Evolutionary conservation across 768 basidiomycete genomes (phyloP).

Genomic region (Phylloporus arenicola): DNA sequence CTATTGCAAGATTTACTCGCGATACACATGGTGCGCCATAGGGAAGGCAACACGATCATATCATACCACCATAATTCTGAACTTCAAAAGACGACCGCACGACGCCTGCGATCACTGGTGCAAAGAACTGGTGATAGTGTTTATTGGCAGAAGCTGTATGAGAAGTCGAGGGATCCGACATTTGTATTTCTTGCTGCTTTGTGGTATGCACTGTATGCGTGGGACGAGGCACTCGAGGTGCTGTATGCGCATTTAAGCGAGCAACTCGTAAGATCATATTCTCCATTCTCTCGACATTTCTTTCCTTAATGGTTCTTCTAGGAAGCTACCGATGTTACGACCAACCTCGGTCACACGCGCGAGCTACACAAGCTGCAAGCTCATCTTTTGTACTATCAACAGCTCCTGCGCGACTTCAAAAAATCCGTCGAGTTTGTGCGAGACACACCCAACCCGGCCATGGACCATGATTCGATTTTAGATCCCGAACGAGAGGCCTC

Average conservation of each 20-base stretch:
- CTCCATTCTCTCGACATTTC: not conserved
- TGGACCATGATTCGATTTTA: conserved; percentile 27
- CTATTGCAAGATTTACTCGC: conserved; percentile 35
- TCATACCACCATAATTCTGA: conserved; percentile 31
- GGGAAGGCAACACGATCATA: conserved; percentile 27
- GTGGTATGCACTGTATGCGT: conserved; percentile 58
- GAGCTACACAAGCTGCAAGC: conserved; percentile 55
- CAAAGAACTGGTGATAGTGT: conserved; percentile 33
- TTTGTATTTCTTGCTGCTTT: conserved; percentile 37
- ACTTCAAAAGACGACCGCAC: conserved; percentile 24
- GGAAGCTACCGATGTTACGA: conserved; percentile 40
- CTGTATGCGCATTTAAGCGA: conserved; percentile 47
- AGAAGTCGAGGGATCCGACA: conserved; percentile 28
- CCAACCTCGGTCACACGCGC: conserved; percentile 40
- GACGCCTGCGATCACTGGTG: conserved; percentile 26
- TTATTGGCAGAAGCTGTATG: conserved; percentile 34
- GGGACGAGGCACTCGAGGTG: conserved; percentile 54
- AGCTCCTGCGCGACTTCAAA: conserved; percentile 49
- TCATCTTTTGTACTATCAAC: conserved; percentile 50
- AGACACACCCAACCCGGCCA: conserved; percentile 45
- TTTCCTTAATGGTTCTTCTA: conserved; percentile 15
- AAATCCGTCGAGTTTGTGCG: conserved; percentile 48
- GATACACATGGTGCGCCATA: conserved; percentile 34
- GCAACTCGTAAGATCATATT: conserved; percentile 32
- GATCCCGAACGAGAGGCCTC: conserved; percentile 3